phyloP scores from a whole-genome alignment of 805 yeast genomes.

The Yarrowia porcina region DNA sequence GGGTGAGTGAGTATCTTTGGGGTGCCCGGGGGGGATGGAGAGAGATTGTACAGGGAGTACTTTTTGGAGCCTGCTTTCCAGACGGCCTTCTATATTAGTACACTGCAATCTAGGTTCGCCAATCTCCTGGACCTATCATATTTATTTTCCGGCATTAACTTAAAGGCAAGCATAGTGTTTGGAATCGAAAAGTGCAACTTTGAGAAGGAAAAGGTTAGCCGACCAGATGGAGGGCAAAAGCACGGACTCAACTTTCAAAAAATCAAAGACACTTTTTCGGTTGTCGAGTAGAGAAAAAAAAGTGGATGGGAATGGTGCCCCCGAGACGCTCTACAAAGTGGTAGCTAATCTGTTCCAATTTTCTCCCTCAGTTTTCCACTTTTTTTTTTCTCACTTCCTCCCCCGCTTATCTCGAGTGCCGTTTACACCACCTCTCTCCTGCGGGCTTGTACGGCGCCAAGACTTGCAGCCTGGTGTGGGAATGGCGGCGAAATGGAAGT shows the following conservation, averaged over 20 bases:
- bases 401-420: slow-evolving; percentile 12
- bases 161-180: no score
- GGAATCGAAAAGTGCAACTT: not conserved
- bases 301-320: no score
- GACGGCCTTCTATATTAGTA: not conserved
- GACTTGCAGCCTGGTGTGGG: not conserved
- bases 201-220: not conserved
- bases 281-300: no score
- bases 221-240: not conserved
- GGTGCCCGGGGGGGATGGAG: not conserved
- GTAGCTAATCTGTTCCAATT: no score
- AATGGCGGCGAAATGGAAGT: not conserved
- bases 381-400: not conserved
- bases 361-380: not conserved
- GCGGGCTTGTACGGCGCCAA: slow-evolving; percentile 11
- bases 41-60: not conserved
- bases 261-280: no score
- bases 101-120: slow-evolving; percentile 1
- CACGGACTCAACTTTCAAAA: no score
- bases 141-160: slow-evolving; percentile 10
- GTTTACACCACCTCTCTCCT: slow-evolving; percentile 9
- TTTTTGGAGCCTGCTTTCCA: no score
- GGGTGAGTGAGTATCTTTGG: not conserved
- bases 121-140: slow-evolving; percentile 21
- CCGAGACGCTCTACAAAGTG: no score